phyloP scores from a whole-genome alignment of 306 rosid genomes.

The Malus asiatica region DNA sequence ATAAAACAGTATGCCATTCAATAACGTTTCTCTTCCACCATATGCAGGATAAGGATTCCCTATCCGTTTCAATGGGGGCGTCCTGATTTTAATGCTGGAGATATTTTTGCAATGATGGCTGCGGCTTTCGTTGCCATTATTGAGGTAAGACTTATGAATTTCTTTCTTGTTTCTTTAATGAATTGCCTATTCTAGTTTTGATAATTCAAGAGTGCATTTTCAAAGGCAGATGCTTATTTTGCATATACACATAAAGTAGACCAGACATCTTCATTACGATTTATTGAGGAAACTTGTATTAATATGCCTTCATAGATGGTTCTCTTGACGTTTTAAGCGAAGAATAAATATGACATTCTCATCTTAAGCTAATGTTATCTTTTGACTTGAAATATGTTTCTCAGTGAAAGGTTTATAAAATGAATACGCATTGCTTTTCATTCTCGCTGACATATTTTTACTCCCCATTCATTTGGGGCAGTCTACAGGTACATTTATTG shows the following conservation, averaged over 20 bases:
- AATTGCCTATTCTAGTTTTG: not conserved
- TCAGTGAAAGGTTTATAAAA: not conserved
- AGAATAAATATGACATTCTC: not conserved
- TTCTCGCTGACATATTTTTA: conserved; percentile 5
- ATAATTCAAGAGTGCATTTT: not conserved
- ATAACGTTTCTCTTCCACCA: not conserved
- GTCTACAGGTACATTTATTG: conserved; percentile 80
- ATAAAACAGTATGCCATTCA: not conserved
- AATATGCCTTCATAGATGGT: not conserved
- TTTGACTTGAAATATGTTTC: not conserved
- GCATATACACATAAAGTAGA: not conserved
- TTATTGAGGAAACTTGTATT: not conserved
- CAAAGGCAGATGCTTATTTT: not conserved
- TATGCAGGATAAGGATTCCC: conserved; percentile 78
- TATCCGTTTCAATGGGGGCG: conserved; percentile 93
- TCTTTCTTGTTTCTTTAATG: not conserved
- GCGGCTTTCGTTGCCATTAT: conserved; percentile 66
- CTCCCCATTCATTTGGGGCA: conserved; percentile 23
- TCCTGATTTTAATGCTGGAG: conserved; percentile 66
- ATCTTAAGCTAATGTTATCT: not conserved
- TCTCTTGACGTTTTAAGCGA: not conserved
- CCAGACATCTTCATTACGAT: not conserved
- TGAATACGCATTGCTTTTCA: conserved; percentile 2
- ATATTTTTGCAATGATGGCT: conserved; percentile 62
- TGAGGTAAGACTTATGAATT: conserved; percentile 42